A percentile compares a stretch with the other conserved stretches of the same genome.
These are phyloP conservation scores for Globisporangium emineosum DNA, from an alignment of 352 stramenopile genomes.

Conservation along the genomic window DNA sequence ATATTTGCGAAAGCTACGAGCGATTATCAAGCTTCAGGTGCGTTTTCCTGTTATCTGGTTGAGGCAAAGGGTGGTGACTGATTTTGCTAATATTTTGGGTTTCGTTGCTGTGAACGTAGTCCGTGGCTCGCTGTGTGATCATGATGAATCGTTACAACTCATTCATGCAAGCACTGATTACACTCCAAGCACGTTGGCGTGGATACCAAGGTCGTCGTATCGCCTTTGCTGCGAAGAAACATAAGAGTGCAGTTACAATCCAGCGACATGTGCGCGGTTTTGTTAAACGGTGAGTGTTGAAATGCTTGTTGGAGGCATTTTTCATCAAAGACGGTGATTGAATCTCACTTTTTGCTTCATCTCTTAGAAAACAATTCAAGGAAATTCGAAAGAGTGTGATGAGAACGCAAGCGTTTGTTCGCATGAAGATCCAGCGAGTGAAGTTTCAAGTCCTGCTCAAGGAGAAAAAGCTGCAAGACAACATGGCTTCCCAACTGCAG, in stretches of 20 bases:
- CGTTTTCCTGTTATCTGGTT: not conserved
- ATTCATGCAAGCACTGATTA: constrained; percentile 49
- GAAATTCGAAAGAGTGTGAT: constrained; percentile 45
- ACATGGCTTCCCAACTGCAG: constrained; percentile 56
- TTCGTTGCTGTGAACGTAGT: constrained; percentile 32
- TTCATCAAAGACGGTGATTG: too few species aligned
- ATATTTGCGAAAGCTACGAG: constrained; percentile 62
- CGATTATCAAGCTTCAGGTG: constrained; percentile 80
- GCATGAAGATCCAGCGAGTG: constrained; percentile 56
- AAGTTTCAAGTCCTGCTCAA: constrained; percentile 52
- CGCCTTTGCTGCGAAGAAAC: constrained; percentile 43
- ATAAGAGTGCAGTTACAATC: constrained; percentile 62
- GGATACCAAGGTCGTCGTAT: constrained; percentile 61
- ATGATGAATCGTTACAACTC: constrained; percentile 72
- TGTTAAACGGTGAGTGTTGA: constrained; percentile 39
- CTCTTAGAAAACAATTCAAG: constrained; percentile 53
- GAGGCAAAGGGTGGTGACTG: constrained; percentile 1
- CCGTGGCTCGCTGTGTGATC: constrained; percentile 75
- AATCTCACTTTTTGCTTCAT: not conserved
- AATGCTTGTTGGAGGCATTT: not conserved
- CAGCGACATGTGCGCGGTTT: constrained; percentile 65
- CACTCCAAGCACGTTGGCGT: constrained; percentile 77
- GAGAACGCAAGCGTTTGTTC: constrained; percentile 59
- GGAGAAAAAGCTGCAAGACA: constrained; percentile 53
- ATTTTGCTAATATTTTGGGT: constrained; percentile 4